Percentiles rank a stretch among this genome's conserved stretches.
phyloP scores from a whole-genome alignment of 2,329 filamentous ascomycete species.

The Diplodia corticola region DNA sequence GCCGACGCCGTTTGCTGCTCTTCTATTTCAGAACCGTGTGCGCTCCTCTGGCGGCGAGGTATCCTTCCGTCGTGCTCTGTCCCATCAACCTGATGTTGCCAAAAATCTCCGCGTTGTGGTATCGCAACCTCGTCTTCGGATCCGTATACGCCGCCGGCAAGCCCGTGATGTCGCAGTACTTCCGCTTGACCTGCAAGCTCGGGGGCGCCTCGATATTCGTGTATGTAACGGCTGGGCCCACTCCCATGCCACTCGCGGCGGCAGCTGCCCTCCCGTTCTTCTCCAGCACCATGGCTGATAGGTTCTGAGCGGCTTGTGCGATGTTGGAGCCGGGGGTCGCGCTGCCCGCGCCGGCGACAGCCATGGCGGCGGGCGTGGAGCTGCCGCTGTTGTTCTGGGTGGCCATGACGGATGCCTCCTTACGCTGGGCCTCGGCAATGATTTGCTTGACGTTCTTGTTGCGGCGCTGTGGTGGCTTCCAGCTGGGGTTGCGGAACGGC shows the following conservation, averaged over 20 bases:
- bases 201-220: slow-evolving; percentile 96
- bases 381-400: slow-evolving; percentile 81
- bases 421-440: slow-evolving; percentile 81
- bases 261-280: slow-evolving; percentile 57
- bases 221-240: slow-evolving; percentile 75
- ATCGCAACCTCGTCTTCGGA: slow-evolving; percentile 89
- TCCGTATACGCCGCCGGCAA: slow-evolving; percentile 89
- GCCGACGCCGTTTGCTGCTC: slow-evolving; percentile 4
- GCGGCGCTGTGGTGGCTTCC: slow-evolving; percentile 90
- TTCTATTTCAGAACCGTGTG: slow-evolving; percentile 88
- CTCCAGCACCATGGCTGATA: slow-evolving; percentile 86
- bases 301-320: slow-evolving; percentile 81
- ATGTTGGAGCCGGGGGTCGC: slow-evolving; percentile 67
- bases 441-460: slow-evolving; percentile 99
- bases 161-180: slow-evolving; percentile 95
- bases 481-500: slow-evolving; percentile 84
- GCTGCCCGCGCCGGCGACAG: slow-evolving; percentile 27
- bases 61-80: slow-evolving; percentile 82
- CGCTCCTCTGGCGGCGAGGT: slow-evolving; percentile 84
- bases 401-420: slow-evolving; percentile 83
- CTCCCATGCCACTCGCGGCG: slow-evolving; percentile 25
- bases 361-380: slow-evolving; percentile 58
- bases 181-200: slow-evolving; percentile 73
- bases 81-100: slow-evolving; percentile 75
- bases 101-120: slow-evolving; percentile 93